Conservation (phyloP, 768 basidiomycete genomes). For the Pholiota molesta region DNA sequence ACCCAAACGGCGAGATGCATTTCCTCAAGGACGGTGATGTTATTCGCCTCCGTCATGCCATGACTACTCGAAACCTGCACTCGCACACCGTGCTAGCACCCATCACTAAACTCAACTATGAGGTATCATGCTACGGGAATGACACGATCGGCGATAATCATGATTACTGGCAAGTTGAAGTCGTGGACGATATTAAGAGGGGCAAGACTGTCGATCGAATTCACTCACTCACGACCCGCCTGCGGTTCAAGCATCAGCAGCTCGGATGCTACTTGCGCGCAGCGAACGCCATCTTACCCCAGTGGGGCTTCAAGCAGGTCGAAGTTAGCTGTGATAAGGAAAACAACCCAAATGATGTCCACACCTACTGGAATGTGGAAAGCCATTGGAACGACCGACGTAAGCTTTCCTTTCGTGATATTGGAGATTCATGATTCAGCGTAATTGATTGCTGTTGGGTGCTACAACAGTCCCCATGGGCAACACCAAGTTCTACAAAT, state of each 20-base stretch:
- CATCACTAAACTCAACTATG: conserved; percentile 84
- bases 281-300: conserved; percentile 85
- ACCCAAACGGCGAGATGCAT: conserved; percentile 66
- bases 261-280: conserved; percentile 90
- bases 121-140: conserved; percentile 96
- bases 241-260: conserved; percentile 78
- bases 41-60: conserved; percentile 77
- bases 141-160: conserved; percentile 82
- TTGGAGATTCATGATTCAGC: neutral
- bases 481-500: conserved; percentile 80
- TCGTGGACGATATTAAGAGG: conserved; percentile 86
- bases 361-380: conserved; percentile 99
- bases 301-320: conserved; percentile 99
- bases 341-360: conserved; percentile 75
- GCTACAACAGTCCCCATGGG: conserved; percentile 74
- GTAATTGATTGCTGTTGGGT: neutral
- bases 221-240: conserved; percentile 87
- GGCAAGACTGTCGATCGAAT: conserved; percentile 67
- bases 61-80: conserved; percentile 91
- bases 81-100: conserved; percentile 90
- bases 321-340: conserved; percentile 94
- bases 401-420: conserved; percentile 45
- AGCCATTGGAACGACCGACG: conserved; percentile 95
- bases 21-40: conserved; percentile 78
- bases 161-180: conserved; percentile 92